Evolutionary conservation across 805 yeast species (phyloP).

Genomic region (Isabelozyma rhagii): DNA sequence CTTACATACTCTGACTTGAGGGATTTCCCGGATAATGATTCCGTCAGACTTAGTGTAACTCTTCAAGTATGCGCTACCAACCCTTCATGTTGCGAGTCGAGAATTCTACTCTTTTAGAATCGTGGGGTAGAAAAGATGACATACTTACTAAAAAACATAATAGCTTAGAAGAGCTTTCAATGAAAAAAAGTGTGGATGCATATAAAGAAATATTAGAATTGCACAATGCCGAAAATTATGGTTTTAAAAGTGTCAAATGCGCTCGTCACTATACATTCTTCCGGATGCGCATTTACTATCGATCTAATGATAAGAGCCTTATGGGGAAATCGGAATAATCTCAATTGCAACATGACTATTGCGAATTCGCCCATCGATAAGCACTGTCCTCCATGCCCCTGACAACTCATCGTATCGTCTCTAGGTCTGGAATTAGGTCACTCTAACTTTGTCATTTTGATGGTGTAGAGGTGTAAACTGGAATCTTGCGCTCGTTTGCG

Average conservation of each 20-base stretch:
- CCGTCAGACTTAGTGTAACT: no score
- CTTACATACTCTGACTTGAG: no score
- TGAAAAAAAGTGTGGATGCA: background rate
- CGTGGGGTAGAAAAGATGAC: background rate
- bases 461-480: no score
- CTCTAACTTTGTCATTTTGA: no score
- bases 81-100: background rate
- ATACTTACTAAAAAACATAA: background rate
- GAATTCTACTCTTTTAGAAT: background rate
- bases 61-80: no score
- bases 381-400: no score
- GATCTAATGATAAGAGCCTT: background rate
- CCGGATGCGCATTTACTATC: background rate
- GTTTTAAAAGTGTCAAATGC: background rate
- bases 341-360: background rate
- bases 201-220: background rate
- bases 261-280: background rate
- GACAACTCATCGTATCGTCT: no score
- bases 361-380: background rate
- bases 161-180: background rate
- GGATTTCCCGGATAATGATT: no score
- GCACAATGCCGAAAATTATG: background rate
- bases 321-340: background rate
- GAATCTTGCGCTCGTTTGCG: no score
- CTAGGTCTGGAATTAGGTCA: no score